Conservation (phyloP, 805 yeast species). For the Zygotorulaspora chibaensis region DNA sequence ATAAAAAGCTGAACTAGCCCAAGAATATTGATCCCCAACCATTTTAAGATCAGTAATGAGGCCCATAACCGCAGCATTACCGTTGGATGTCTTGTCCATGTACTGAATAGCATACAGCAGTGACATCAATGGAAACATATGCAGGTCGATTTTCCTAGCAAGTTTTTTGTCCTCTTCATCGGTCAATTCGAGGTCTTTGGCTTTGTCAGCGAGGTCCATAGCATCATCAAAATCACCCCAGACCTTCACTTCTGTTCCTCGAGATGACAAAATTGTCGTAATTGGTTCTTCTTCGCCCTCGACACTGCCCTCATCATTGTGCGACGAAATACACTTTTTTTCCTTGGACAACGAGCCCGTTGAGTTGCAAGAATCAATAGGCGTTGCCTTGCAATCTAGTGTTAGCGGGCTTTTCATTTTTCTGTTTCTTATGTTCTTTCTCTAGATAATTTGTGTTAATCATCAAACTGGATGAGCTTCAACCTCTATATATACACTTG, state of each 20-base stretch:
- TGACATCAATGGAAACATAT: constrained; percentile 44
- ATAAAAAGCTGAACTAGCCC: constrained; percentile 55
- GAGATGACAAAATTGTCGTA: constrained; percentile 8
- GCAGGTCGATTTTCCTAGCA: constrained; percentile 45
- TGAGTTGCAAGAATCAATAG: no score
- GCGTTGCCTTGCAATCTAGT: no score
- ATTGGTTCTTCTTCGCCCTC: constrained; percentile 2
- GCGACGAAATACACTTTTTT: no score
- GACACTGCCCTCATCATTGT: background rate
- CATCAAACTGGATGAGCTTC: no score
- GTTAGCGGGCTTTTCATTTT: no score
- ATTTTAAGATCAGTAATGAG: constrained; percentile 40
- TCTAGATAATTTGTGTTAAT: no score
- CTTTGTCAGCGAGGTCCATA: constrained; percentile 36
- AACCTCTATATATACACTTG: no score
- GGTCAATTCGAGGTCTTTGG: constrained; percentile 26
- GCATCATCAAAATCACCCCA: constrained; percentile 43
- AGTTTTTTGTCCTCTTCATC: constrained; percentile 30
- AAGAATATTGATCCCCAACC: constrained; percentile 39
- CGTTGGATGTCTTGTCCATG: constrained; percentile 51
- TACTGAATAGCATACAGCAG: constrained; percentile 44
- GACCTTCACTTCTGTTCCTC: constrained; percentile 17
- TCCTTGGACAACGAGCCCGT: no score
- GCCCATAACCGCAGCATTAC: constrained; percentile 48
- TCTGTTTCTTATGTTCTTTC: no score